Base-by-base conservation (phyloP, 805 yeast species). In the Kodamaea neixiangensis region DNA sequence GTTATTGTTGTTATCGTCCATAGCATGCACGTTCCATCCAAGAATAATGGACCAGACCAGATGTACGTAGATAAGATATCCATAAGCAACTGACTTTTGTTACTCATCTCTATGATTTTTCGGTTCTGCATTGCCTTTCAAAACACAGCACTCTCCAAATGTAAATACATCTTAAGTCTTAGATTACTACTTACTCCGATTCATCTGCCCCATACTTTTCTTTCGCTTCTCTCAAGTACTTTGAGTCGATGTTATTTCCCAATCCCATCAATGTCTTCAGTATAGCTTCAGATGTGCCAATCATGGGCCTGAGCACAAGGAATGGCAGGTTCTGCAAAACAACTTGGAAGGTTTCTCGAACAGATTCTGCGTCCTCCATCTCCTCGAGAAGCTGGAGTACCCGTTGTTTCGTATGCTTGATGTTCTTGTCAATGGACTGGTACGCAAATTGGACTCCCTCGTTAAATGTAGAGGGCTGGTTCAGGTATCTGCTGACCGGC, bases 251-350 rank as follows among this genome's bases (percentile, higher is more conserved):
- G 54, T 86, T 87, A 63, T 90, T 91, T 38, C 90, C 83, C 6
- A 92, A 76, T 1, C 98, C 98, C 71, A 89, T 78, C 46, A 92
- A 72, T 0, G 96, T 79, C 60, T 84, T 87, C 5, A 93, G 86
- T 5, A 92, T 76, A 0, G 96, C 96, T 64, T 90, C 97, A 0
- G 97, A 87, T 0, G 96, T 90, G 1, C 97, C 98, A 58, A 92
- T 90, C 54, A 90, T 78, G 1, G 97, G 97, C 40, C 97, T 67
- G 1, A 92, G 76, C 13, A 92, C 67, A 15, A 89, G 85, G 13
- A 89, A 81, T 0, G 97, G 97, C 1, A 96, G 82, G 0, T 87
- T 89, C 55, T 80, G 81, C 11, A 88, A 85, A 11, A 90, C 74
- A 1, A 89, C 84, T 15, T 75, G 67, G 0, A 89, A 80, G 0